Conservation (phyloP, 108 stramenopile genomes). For the Discostella stelligeroides region DNA sequence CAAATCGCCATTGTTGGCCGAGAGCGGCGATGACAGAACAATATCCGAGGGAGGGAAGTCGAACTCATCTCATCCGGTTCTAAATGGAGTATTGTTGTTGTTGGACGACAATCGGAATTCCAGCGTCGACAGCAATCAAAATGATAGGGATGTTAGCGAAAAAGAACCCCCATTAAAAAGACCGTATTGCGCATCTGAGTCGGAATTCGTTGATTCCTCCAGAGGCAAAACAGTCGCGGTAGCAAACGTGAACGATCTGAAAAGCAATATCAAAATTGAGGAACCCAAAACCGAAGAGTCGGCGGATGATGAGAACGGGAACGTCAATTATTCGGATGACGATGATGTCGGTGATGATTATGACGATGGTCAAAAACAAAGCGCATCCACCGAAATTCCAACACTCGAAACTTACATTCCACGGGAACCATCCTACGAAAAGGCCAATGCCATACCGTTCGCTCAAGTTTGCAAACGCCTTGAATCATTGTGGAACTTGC, state of each 20-base stretch:
- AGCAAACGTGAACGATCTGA: not conserved
- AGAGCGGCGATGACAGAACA: not conserved
- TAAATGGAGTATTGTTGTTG: not conserved
- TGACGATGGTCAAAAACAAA: conserved; percentile 4
- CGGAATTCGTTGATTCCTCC: conserved; percentile 4
- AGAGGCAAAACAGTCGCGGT: not conserved
- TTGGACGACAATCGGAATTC: not conserved
- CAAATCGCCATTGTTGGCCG: not conserved
- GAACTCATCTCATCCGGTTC: conserved; percentile 11
- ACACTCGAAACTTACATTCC: conserved; percentile 35
- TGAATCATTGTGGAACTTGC: conserved; percentile 61
- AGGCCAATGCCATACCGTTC: conserved; percentile 62
- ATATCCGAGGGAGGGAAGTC: not conserved
- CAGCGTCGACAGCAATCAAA: not conserved
- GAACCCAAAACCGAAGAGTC: conserved; percentile 12
- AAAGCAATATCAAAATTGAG: not conserved
- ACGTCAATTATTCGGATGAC: conserved; percentile 23
- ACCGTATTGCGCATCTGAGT: not conserved
- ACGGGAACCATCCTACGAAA: conserved; percentile 60
- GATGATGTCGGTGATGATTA: conserved; percentile 20
- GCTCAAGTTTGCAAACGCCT: conserved; percentile 51
- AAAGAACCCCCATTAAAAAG: not conserved
- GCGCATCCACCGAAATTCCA: conserved; percentile 14
- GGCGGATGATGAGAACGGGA: conserved; percentile 27
- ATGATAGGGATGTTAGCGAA: not conserved